Conservation (phyloP, 148 eudicot species). For the Silene latifolia region DNA sequence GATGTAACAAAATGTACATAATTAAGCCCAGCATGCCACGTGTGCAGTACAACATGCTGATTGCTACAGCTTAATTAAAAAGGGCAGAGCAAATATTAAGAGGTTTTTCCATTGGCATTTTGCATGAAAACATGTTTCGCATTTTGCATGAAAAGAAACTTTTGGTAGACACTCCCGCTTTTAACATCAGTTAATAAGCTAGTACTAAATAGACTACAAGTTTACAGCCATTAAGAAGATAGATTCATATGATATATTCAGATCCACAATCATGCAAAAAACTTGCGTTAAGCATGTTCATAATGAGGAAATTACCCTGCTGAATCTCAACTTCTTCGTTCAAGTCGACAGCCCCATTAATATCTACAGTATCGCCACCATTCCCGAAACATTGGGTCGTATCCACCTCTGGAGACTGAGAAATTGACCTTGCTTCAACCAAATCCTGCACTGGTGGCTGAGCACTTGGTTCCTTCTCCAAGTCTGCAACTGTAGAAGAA, state of each 20-base stretch:
- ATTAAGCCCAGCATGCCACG: neutral
- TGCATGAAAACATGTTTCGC: neutral
- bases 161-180: neutral
- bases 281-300: neutral
- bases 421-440: slow-evolving; percentile 16
- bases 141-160: neutral
- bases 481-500: neutral
- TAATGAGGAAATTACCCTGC: slow-evolving; percentile 6
- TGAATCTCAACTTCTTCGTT: slow-evolving; percentile 3
- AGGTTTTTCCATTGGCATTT: too few relatives aligned
- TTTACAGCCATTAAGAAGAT: neutral
- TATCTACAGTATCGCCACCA: slow-evolving; percentile 1
- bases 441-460: slow-evolving; percentile 4
- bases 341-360: neutral
- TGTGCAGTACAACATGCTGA: slow-evolving; percentile 2
- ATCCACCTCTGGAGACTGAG: slow-evolving; percentile 10
- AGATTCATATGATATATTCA: neutral
- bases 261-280: neutral
- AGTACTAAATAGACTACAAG: neutral
- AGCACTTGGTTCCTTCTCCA: neutral
- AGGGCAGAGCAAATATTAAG: too few relatives aligned
- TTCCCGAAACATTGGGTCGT: neutral
- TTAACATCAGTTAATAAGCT: neutral
- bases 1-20: neutral
- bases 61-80: neutral